Evolutionary conservation across 2,329 filamentous ascomycete species (phyloP), one percentile per base, ranked within the genome.

Genomic region (Ophioceras dolichostomum): DNA sequence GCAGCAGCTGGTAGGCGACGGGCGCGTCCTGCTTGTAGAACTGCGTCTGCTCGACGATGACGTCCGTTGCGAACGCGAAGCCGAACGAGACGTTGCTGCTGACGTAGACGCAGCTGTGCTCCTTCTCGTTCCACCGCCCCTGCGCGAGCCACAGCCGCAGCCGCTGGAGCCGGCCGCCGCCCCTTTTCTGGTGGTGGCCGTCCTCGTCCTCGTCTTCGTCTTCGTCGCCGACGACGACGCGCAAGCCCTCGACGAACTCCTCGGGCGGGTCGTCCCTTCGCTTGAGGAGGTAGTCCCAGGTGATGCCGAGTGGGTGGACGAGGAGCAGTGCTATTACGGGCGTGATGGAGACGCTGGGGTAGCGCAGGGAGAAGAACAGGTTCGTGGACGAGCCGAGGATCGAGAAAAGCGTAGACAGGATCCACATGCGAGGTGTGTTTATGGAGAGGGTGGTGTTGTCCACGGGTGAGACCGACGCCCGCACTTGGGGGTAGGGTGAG

Each of bases 1-100:
- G 73, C 14, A 93, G 68, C 7, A 94, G 63, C 56, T 93, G 84
- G 52, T 94, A 93, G 9, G 72, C 54, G 32, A 93, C 76, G 24
- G 75, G 72, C 8, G 81, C 78, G 32, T 87, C 73, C 55, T 93
- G 86, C 38, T 85, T 78, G 59, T 94, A 94, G 57, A 93, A 94
- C 43, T 84, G 77, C 19, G 83, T 85, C 61, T 93, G 86, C 56
- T 93, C 85, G 37, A 93, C 83, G 47, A 94, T 91, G 41, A 91
- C 81, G 61, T 91, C 84, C 20, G 85, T 91, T 7, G 84, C 84
- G 58, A 91, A 91, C 19, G 85, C 84, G 58, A 91, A 91, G 2
- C 84, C 85, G 54, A 91, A 91, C 16, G 84, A 86, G 30, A 91
- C 83, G 52, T 91, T 91, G 60, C 83, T 89, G 64, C 81, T 86